Percentiles rank a stretch among this genome's conserved stretches.
Conservation (phyloP, 257 asterid species). For the Parsonsia alboflavescens region DNA sequence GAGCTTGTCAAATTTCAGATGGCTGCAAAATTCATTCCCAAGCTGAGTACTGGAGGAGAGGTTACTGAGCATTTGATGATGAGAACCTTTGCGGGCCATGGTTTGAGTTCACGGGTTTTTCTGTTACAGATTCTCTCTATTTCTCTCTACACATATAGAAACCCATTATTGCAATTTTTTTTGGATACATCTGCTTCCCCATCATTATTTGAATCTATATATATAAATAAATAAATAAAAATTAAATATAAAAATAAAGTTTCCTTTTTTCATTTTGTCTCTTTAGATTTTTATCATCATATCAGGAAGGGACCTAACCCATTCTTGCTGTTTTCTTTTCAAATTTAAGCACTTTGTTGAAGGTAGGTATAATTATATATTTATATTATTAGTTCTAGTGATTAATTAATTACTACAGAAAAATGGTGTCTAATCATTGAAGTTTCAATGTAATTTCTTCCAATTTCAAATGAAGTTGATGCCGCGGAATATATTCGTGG, state of each 20-base stretch:
- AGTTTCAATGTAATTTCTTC: neutral
- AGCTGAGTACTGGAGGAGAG: neutral
- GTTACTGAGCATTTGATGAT: neutral
- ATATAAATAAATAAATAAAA: too few species aligned
- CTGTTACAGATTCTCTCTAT: conserved; percentile 22
- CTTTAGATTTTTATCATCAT: neutral
- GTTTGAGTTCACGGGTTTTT: conserved; percentile 28
- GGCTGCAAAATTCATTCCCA: neutral
- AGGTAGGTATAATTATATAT: too few species aligned
- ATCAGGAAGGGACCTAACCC: neutral
- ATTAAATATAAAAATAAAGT: neutral
- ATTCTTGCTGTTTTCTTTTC: neutral
- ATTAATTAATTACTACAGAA: neutral
- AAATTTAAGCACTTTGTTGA: neutral
- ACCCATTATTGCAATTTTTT: neutral
- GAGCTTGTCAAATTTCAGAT: too few species aligned
- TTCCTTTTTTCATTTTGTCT: neutral
- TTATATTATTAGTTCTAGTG: too few species aligned
- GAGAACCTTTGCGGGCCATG: conserved; percentile 17
- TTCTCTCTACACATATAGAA: neutral
- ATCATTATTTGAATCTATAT: neutral
- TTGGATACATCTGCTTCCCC: neutral
- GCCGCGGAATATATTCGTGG: neutral
- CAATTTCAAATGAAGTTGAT: neutral
- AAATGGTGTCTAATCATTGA: neutral